These are phyloP conservation scores for Seiridium unicorne DNA, from an alignment of 2,329 filamentous ascomycete genomes.

Conservation along the genomic window DNA sequence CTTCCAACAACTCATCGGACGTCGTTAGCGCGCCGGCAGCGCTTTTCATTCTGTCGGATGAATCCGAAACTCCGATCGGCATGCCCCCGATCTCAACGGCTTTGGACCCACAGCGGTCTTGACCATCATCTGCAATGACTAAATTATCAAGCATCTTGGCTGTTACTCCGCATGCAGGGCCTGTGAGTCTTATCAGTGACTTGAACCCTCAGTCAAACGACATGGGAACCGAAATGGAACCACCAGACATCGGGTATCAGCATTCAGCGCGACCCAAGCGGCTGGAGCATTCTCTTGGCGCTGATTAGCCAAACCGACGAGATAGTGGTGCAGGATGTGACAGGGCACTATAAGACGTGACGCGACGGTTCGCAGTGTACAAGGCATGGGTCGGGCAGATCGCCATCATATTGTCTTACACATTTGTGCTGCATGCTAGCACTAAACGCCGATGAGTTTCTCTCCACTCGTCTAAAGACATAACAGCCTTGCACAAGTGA, in stretches of 20 bases:
- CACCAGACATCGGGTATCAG: not conserved
- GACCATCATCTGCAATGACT: not conserved
- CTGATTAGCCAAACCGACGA: not conserved
- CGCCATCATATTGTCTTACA: not conserved
- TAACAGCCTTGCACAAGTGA: not conserved
- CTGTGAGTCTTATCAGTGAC: not conserved
- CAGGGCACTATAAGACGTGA: not conserved
- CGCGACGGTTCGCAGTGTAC: not conserved
- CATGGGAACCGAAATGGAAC: not conserved
- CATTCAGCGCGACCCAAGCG: not conserved
- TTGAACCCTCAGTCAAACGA: not conserved
- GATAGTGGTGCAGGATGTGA: not conserved
- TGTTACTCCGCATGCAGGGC: not conserved
- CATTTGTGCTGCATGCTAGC: too few species aligned
- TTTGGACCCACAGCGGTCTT: not conserved
- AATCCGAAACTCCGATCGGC: not conserved
- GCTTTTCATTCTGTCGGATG: not conserved
- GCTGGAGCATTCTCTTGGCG: not conserved
- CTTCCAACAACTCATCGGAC: not conserved
- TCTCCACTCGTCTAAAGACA: not conserved
- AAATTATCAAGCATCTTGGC: not conserved
- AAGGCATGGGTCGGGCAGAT: not conserved
- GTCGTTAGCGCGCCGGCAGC: not conserved
- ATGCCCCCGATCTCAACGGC: not conserved
- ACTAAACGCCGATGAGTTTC: too few species aligned